A percentile compares a stretch with the other conserved stretches of the same genome.
Conservation (phyloP, 345 rosid species). For the Moricandia arvensis region DNA sequence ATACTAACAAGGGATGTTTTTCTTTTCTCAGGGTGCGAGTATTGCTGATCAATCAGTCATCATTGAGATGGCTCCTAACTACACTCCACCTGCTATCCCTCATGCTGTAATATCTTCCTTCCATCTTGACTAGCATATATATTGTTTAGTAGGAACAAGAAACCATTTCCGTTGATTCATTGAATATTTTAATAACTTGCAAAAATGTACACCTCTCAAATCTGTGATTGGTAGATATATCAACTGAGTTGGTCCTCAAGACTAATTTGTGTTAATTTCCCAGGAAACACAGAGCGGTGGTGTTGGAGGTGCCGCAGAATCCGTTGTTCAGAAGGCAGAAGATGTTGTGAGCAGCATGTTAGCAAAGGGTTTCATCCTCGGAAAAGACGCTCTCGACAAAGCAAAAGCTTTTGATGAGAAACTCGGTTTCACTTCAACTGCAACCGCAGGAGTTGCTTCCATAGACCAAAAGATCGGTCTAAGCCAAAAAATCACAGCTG, state of each 20-base stretch:
- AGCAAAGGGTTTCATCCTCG: slow-evolving; percentile 83
- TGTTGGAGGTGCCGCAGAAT: slow-evolving; percentile 36
- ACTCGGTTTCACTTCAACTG: slow-evolving; percentile 77
- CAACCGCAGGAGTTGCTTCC: slow-evolving; percentile 72
- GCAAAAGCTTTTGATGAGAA: slow-evolving; percentile 83
- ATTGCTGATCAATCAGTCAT: slow-evolving; percentile 74
- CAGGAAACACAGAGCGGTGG: slow-evolving; percentile 47
- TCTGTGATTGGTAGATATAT: background rate
- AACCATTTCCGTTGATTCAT: background rate
- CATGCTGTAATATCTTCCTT: slow-evolving; percentile 44
- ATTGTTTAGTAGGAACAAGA: background rate
- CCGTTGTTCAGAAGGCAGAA: slow-evolving; percentile 78
- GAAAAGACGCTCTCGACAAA: slow-evolving; percentile 79
- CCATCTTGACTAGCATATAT: background rate
- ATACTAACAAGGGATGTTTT: slow-evolving; percentile 16
- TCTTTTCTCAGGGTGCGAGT: slow-evolving; percentile 63
- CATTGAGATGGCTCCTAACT: slow-evolving; percentile 69
- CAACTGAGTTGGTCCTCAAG: background rate
- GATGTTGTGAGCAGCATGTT: slow-evolving; percentile 91
- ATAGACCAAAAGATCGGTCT: slow-evolving; percentile 79
- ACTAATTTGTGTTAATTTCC: background rate
- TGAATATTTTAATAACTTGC: background rate
- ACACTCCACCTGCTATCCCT: slow-evolving; percentile 52
- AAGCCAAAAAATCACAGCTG: slow-evolving; percentile 68
- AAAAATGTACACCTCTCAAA: background rate